These are phyloP conservation scores for Brassica incana DNA, from an alignment of 345 rosid genomes.

Conservation along the genomic window DNA sequence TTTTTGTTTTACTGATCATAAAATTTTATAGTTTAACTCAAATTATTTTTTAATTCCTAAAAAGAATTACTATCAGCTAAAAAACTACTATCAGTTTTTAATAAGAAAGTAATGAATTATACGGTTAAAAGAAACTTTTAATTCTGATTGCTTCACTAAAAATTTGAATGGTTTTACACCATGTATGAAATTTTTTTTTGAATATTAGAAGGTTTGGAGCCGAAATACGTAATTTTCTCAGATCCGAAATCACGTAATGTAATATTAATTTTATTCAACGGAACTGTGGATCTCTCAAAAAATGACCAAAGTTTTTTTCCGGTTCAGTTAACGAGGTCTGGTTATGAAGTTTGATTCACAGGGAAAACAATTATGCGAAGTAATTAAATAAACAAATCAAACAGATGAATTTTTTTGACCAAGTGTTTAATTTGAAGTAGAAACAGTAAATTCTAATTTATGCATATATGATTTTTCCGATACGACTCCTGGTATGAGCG, in stretches of 20 bases:
- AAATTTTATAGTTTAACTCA: not conserved
- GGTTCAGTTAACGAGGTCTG: no score
- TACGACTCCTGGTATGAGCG: constrained; percentile 7
- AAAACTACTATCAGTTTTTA: no score
- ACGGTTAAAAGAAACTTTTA: no score
- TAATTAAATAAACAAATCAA: not conserved
- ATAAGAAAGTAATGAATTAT: no score
- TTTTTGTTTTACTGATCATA: not conserved
- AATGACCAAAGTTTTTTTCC: no score
- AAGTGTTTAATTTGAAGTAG: not conserved
- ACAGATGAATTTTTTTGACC: not conserved
- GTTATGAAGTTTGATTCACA: not conserved
- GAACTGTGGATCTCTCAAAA: no score
- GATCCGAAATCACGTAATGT: no score
- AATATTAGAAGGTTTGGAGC: no score
- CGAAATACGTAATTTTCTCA: no score
- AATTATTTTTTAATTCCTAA: not conserved
- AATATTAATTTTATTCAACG: no score
- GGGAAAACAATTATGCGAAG: not conserved
- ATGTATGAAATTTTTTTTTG: no score
- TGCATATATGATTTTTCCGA: not conserved
- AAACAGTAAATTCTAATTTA: not conserved
- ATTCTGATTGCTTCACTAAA: not conserved
- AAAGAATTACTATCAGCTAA: not conserved
- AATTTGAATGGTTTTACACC: not conserved